phyloP scores from a whole-genome alignment of 768 basidiomycete genomes.

The Leccinum incarnatum region DNA sequence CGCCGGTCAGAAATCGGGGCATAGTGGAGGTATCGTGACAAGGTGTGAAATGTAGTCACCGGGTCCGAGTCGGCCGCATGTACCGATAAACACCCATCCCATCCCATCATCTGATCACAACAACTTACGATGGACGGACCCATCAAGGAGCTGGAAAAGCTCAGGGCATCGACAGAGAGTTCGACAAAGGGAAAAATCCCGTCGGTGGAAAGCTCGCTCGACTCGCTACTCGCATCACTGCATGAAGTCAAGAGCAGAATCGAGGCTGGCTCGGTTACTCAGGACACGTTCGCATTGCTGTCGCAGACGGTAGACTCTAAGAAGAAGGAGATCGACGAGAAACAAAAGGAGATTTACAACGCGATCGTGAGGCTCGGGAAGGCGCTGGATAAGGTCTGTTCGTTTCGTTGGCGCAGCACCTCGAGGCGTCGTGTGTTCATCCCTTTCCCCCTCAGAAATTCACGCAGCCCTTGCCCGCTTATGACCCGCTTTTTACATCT shows the following conservation, averaged over 20 bases:
- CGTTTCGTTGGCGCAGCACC: neutral
- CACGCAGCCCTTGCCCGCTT: slow-evolving; percentile 58
- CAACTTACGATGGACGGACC: slow-evolving; percentile 59
- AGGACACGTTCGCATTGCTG: slow-evolving; percentile 49
- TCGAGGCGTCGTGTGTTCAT: slow-evolving; percentile 4
- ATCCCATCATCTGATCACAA: neutral
- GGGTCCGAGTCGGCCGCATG: neutral
- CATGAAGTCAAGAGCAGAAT: slow-evolving; percentile 53
- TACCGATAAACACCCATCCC: neutral
- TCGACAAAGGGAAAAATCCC: slow-evolving; percentile 50
- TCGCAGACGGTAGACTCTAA: slow-evolving; percentile 58
- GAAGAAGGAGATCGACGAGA: slow-evolving; percentile 85
- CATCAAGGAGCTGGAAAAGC: slow-evolving; percentile 75
- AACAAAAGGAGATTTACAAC: slow-evolving; percentile 85
- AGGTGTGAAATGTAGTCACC: slow-evolving; percentile 1
- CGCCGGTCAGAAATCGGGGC: slow-evolving; percentile 71
- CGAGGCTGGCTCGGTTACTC: slow-evolving; percentile 45
- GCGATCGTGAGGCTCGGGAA: slow-evolving; percentile 79
- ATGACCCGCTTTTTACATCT: slow-evolving; percentile 65
- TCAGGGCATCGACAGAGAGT: slow-evolving; percentile 58
- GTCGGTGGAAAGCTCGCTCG: slow-evolving; percentile 58
- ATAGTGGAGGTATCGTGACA: slow-evolving; percentile 38
- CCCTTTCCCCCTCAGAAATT: slow-evolving; percentile 48
- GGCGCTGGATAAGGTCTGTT: slow-evolving; percentile 80
- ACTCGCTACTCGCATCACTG: slow-evolving; percentile 59